These are phyloP conservation scores for Saccharomyces jurei DNA, from an alignment of 805 yeast genomes.

Conservation along the genomic window DNA sequence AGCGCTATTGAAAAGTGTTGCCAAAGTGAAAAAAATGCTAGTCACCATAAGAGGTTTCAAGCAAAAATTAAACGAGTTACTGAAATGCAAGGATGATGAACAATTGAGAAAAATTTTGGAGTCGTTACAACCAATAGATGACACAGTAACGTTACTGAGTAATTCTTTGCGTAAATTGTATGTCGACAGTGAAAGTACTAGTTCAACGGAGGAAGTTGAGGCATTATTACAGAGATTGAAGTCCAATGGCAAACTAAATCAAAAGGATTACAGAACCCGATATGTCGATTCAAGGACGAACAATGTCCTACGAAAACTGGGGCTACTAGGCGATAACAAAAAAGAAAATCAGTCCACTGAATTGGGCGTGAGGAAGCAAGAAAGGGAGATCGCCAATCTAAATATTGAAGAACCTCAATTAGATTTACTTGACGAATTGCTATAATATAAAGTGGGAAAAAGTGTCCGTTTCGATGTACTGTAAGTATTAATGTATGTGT, in stretches of 20 bases:
- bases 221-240: not conserved
- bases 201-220: constrained; percentile 19
- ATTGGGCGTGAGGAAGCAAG: not conserved
- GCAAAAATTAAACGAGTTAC: constrained; percentile 5
- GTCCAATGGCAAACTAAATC: not conserved
- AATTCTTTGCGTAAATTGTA: constrained; percentile 21
- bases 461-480: not conserved
- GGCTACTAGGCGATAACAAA: not conserved
- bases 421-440: not conserved
- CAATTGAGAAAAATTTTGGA: constrained; percentile 10
- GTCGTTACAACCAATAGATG: constrained; percentile 25
- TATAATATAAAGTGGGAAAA: not conserved
- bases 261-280: not conserved
- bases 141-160: constrained; percentile 19
- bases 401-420: not conserved
- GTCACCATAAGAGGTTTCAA: constrained; percentile 20
- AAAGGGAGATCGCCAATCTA: not conserved
- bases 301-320: not conserved
- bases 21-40: constrained; percentile 12
- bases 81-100: constrained; percentile 8
- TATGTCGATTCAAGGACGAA: not conserved
- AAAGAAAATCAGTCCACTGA: not conserved
- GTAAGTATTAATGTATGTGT: constrained; percentile 1
- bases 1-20: constrained; percentile 13
- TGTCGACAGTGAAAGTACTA: constrained; percentile 20